Base-by-base conservation (phyloP, 805 yeast species). In the Phaffomyces antillensis region DNA sequence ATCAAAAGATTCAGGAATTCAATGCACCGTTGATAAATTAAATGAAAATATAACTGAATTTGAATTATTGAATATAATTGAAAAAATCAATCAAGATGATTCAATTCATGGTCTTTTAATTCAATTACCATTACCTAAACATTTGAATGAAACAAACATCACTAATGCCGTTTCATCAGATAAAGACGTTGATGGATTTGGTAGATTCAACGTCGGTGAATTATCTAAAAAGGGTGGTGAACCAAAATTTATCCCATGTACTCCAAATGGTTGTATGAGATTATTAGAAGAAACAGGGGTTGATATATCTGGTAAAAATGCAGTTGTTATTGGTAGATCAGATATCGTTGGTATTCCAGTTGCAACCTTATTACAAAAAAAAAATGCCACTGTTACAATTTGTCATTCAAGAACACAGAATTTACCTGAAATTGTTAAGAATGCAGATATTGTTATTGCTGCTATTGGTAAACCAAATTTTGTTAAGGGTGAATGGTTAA, bases 281-380 rank as follows among this genome's bases (percentile, higher is more conserved):
- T 70, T 91, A 58, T 72, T 91, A 58, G 77, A 83, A 55, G 74
- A 81, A 52, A 76, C 86, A 40, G 79, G 83, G 9, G 77, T 87
- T 24, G 66, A 70, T 30, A 67, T 89, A 46, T 63, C 76, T n/a
- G 97, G 97, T 45, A 78, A 86, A 55, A 75, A 75, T 50, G 96
- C 95, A 17, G 96, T 90, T 47, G 98, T 91, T 20, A 71, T 93
- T 48, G 98, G 99, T 44, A 79, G 98, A 62, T 86, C 96, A 18
- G 97, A 93, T 62, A 91, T 91, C 55, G 99, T 91, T 34, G 99
- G 99, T 46, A 80, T 85, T 40, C 99, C 99, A 35, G 89, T 90
- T 13, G 85, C 96, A 6, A 80, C 86, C 50, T 70, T 91, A 63
- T 75, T 91, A 59, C 82, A 83, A 55, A 88, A 90, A 60, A 76